Evolutionary conservation across 1,284 basidiomycete species (phyloP).

Genomic region (Laetiporus sulphureus): DNA sequence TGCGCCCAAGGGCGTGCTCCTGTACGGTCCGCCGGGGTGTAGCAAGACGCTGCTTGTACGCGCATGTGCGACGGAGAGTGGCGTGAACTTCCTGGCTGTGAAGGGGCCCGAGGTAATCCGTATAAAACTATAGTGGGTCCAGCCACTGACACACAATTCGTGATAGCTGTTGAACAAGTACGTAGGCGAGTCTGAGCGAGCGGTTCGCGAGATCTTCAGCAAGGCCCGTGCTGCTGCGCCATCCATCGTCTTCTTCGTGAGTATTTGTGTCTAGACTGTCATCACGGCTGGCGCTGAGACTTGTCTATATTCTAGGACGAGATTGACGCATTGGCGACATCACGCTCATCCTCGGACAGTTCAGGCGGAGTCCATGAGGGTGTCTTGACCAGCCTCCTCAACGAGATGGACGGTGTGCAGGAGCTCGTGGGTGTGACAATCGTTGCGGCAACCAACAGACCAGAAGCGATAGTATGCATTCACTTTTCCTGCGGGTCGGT

Average conservation of each 20-base stretch:
- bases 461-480: slow-evolving; percentile 77
- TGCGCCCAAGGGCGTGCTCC: slow-evolving; percentile 84
- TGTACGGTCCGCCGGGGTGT: slow-evolving; percentile 97
- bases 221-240: slow-evolving; percentile 93
- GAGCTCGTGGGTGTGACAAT: slow-evolving; percentile 90
- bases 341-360: slow-evolving; percentile 60
- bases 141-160: not conserved
- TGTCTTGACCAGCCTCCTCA: slow-evolving; percentile 88
- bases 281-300: not conserved
- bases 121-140: slow-evolving; percentile 5
- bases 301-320: slow-evolving; percentile 65
- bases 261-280: slow-evolving; percentile 25
- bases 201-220: slow-evolving; percentile 91
- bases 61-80: slow-evolving; percentile 92
- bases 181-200: slow-evolving; percentile 94
- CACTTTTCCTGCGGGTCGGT: not conserved
- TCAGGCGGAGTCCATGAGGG: slow-evolving; percentile 69
- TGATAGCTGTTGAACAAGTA: slow-evolving; percentile 89
- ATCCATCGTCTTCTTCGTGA: slow-evolving; percentile 93
- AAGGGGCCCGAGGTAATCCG: slow-evolving; percentile 87
- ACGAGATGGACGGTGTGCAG: slow-evolving; percentile 99
- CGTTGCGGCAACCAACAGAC: slow-evolving; percentile 94
- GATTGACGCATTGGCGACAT: slow-evolving; percentile 89
- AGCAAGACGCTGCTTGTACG: slow-evolving; percentile 94
- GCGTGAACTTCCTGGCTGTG: slow-evolving; percentile 96